phyloP scores from a whole-genome alignment of 139 green algal species.

The Micromonas commoda region DNA sequence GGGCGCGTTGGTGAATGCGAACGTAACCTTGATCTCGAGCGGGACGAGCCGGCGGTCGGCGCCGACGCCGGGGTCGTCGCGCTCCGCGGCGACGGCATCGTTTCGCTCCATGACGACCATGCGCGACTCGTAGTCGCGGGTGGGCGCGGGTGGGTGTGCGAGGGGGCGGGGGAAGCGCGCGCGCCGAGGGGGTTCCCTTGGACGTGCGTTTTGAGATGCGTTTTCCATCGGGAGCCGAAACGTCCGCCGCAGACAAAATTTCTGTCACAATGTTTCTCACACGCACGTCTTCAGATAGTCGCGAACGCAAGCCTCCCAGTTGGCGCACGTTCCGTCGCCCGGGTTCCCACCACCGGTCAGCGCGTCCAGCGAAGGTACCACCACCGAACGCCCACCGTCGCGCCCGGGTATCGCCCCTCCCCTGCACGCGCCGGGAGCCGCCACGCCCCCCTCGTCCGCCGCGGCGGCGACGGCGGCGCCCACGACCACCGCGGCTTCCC shows the following conservation, averaged over 20 bases:
- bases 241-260: too few species aligned
- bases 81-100: neutral
- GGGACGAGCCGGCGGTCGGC: neutral
- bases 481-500: neutral
- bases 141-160: neutral
- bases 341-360: neutral
- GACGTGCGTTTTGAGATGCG: too few species aligned
- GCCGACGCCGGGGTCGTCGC: too few species aligned
- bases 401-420: too few species aligned
- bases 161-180: neutral
- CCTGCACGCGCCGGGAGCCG: neutral
- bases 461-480: slow-evolving; percentile 12
- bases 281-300: neutral
- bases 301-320: neutral
- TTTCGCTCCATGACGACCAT: too few species aligned
- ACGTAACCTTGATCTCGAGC: neutral
- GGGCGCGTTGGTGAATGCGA: neutral
- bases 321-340: neutral
- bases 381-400: neutral
- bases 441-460: neutral
- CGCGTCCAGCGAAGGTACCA: neutral
- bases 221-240: too few species aligned
- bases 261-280: too few species aligned
- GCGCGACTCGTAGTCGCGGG: too few species aligned
- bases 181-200: too few species aligned